Evolutionary conservation across 129 eudicot species (phyloP), one percentile per base, ranked within the genome.

Genomic region (Centaurea solstitialis): DNA sequence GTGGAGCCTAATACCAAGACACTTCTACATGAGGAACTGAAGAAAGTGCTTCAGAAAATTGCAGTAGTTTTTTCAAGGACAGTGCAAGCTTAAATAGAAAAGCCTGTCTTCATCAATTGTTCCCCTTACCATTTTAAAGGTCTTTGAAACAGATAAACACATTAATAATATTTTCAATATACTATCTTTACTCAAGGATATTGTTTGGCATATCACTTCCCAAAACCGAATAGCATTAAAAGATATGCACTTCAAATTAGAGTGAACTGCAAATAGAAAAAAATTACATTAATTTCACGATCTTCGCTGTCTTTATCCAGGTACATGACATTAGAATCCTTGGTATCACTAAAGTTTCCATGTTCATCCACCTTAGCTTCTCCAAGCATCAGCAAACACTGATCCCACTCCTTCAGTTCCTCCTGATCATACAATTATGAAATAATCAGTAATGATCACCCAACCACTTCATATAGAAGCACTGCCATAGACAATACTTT

Each of bases 351-450:
- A 64, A 95, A 88, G 81, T 93, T 91, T n/a, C 98, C 98, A 70
- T 91, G 79, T 77, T 95, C 99, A 77, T 95, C 99, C 77, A 92
- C 93, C 79, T 87, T 93, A 41, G 97, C 97, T 83, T 92, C 93
- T 72, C 98, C 99, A 69, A 95, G 99, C 99, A 95, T 92, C 75
- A 83, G 86, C 43, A 95, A 88, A 79, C 99, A 95, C 76, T 95
- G 98, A 81, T 95, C 99, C 99, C 99, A 95, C 85, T 95, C 99
- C 87, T 93, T 91, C 73, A 93, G 70, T 59, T 95, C 99, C 87
- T 95, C 99, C 99, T 95, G 87, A 47, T 53, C 71, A 77, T 3
- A 0, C 23, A 71, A 33, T 76, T 68, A 53, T 8, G 5, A 38
- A 12, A 45, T 20, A 70, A 45, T 38, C 35, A 74, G 9, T 57